Evolutionary conservation across 1,284 basidiomycete genomes (phyloP), one percentile per base, ranked within the genome.

Genomic region (Ceratobasidium sp.): DNA sequence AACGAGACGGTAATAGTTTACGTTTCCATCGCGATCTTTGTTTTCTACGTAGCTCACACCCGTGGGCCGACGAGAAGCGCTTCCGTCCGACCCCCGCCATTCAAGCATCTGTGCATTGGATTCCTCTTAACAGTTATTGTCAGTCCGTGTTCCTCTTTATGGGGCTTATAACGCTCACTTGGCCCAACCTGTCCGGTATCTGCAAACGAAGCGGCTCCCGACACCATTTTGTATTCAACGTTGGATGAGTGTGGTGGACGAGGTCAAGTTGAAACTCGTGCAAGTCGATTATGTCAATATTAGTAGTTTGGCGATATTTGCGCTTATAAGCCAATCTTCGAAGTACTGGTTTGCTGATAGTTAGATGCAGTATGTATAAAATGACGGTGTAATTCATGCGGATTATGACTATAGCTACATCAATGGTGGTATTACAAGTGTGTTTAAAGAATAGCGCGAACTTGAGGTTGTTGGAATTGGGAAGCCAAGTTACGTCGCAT

Each of bases 61-160:
- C 12, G 62, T 77, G 0, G 90, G 90, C 83, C 86, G 87, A 22
- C 77, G 77, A 8, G 69, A 70, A 0, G 76, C 52, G 70, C 85
- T 80, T 17, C 89, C 90, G 69, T 92, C 90, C 1, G 85, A 82
- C 38, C 84, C 77, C 15, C 80, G 77, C 71, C 91, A 90, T 27
- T 86, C 84, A 25, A 90, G 74, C 76, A 79, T 88, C 0, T 79
- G 75, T 3, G 85, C 80, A 71, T 88, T 84, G 2, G 77, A 69
- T 29, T 17, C 62, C 62, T 65, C 62, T 64, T 49, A 31, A 2
- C 12, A 12, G 29, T 22, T 50, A 45, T 32, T 12, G 4, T 20
- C 20, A 64, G 17, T 29, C n/a, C 31, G 29, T 40, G 29, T 22
- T 13, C 38, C 8, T 3, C 7, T 43, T n/a, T 35, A 15, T 35